phyloP scores from a whole-genome alignment of 2,329 filamentous ascomycete species.

The Cytospora leucostoma region DNA sequence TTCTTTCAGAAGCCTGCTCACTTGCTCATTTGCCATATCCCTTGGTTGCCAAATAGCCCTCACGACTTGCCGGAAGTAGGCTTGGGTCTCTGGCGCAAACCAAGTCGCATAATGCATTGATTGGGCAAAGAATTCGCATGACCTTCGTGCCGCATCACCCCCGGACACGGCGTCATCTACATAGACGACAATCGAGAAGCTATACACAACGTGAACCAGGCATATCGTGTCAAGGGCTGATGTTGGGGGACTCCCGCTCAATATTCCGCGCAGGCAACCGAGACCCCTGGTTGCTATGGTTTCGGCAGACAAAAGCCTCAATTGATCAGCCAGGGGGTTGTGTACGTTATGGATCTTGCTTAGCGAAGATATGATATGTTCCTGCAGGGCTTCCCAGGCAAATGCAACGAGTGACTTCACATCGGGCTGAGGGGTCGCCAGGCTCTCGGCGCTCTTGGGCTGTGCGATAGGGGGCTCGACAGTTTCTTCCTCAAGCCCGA shows the following conservation, averaged over 20 bases:
- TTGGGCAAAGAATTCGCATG: constrained; percentile 48
- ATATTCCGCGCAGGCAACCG: constrained; percentile 41
- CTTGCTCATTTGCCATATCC: constrained; percentile 35
- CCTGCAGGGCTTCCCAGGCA: constrained; percentile 48
- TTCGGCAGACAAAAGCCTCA: constrained; percentile 43
- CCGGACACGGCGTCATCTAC: constrained; percentile 37
- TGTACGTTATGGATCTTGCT: constrained; percentile 44
- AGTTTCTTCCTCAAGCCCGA: constrained; percentile 39
- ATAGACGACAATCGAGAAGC: constrained; percentile 47
- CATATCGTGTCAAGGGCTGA: constrained; percentile 50
- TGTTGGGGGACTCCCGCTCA: constrained; percentile 41
- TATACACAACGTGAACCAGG: constrained; percentile 54
- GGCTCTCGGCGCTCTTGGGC: neutral
- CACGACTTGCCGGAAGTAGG: constrained; percentile 47
- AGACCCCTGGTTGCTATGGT: constrained; percentile 47
- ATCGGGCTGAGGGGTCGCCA: constrained; percentile 31
- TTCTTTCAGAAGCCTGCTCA: constrained; percentile 34
- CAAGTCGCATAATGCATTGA: constrained; percentile 46
- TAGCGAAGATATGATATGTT: constrained; percentile 49
- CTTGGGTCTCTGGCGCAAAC: constrained; percentile 41
- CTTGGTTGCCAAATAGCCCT: constrained; percentile 52
- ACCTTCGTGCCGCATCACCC: constrained; percentile 40
- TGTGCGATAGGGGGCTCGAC: constrained; percentile 15
- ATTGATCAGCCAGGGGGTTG: constrained; percentile 46
- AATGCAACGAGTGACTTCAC: constrained; percentile 44